Conservation (phyloP, 2,329 filamentous ascomycete genomes). For the Boeremia lycopersici region DNA sequence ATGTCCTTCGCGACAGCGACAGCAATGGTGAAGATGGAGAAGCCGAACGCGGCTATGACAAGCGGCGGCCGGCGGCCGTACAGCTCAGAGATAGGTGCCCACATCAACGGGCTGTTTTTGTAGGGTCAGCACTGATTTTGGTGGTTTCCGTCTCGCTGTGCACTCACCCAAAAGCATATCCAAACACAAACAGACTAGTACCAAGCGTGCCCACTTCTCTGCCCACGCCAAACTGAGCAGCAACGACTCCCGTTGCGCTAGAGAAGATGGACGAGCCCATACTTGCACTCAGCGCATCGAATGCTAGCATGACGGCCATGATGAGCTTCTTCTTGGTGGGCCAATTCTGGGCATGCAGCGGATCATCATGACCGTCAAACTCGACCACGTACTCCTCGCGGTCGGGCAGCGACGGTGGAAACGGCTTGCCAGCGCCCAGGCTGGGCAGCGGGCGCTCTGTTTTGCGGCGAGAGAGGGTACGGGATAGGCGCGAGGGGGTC, state of each 20-base stretch:
- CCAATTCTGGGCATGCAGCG: slow-evolving; percentile 89
- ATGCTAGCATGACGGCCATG: slow-evolving; percentile 72
- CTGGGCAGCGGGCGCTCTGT: slow-evolving; percentile 63
- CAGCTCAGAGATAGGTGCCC: slow-evolving; percentile 60
- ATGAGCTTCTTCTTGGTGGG: slow-evolving; percentile 75
- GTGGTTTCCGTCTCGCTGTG: too few species aligned
- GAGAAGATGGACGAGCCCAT: slow-evolving; percentile 63
- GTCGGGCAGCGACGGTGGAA: slow-evolving; percentile 71
- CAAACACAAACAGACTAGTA: slow-evolving; percentile 44
- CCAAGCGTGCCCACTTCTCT: slow-evolving; percentile 42
- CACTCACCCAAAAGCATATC: slow-evolving; percentile 43
- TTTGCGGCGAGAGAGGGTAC: slow-evolving; percentile 49
- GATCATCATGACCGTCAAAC: slow-evolving; percentile 83
- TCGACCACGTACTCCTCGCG: slow-evolving; percentile 69
- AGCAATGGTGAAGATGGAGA: slow-evolving; percentile 57
- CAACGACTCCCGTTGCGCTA: slow-evolving; percentile 38
- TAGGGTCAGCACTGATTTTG: too few species aligned
- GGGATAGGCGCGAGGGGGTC: slow-evolving; percentile 48
- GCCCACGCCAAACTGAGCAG: slow-evolving; percentile 37
- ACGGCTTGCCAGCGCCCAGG: slow-evolving; percentile 74
- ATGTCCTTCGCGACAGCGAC: slow-evolving; percentile 59
- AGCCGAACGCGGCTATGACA: slow-evolving; percentile 56
- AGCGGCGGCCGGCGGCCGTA: slow-evolving; percentile 58
- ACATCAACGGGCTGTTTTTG: slow-evolving; percentile 28
- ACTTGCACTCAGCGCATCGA: slow-evolving; percentile 72